Evolutionary conservation across 129 eudicot species (phyloP).

Genomic region (Calendula officinalis): DNA sequence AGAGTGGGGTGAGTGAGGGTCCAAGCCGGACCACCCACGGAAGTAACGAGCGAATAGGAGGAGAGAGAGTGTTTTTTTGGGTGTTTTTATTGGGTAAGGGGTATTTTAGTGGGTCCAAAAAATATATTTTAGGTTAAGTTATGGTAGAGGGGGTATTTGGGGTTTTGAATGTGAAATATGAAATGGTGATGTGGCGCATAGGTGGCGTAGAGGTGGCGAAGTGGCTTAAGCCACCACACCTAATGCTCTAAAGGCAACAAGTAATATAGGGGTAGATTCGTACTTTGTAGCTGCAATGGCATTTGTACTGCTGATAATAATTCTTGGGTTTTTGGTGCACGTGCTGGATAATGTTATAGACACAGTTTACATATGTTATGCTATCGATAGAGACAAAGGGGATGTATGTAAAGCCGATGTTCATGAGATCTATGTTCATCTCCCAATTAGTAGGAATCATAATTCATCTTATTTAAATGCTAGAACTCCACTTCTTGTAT

Average conservation of each 20-base stretch:
- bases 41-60: too few relatives aligned
- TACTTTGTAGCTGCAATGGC: slow-evolving; percentile 63
- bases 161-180: too few relatives aligned
- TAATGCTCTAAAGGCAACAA: slow-evolving; percentile 41
- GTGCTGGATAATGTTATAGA: slow-evolving; percentile 82
- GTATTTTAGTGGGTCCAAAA: too few relatives aligned
- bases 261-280: slow-evolving; percentile 59
- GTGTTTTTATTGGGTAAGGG: too few relatives aligned
- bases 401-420: slow-evolving; percentile 82
- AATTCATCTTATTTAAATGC: slow-evolving; percentile 49
- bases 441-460: slow-evolving; percentile 71
- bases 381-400: slow-evolving; percentile 79
- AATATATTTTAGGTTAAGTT: too few relatives aligned
- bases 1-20: too few relatives aligned
- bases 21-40: too few relatives aligned
- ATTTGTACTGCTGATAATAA: slow-evolving; percentile 52
- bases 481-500: slow-evolving; percentile 55
- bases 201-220: too few relatives aligned
- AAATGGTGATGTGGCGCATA: too few relatives aligned
- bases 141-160: too few relatives aligned
- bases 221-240: too few relatives aligned
- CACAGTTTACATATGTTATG: slow-evolving; percentile 87
- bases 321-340: slow-evolving; percentile 56
- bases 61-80: too few relatives aligned
- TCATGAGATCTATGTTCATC: slow-evolving; percentile 84